Conservation (phyloP, 305 asterid species). For the Fraxinus baroniana region DNA sequence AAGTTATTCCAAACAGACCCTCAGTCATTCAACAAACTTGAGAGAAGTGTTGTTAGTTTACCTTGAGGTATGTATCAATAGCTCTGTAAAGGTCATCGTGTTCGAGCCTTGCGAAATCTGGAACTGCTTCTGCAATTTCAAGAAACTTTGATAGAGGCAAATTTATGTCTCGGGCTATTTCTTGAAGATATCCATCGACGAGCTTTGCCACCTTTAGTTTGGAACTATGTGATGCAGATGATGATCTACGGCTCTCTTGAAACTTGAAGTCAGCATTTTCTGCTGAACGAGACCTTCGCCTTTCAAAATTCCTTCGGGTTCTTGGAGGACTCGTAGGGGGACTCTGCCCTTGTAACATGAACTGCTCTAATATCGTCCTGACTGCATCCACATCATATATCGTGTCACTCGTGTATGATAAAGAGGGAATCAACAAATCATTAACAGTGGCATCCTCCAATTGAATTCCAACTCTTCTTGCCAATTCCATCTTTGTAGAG, state of each 20-base stretch:
- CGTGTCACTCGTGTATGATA: constrained; percentile 3
- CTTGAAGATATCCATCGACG: constrained; percentile 25
- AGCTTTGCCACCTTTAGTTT: constrained; percentile 31
- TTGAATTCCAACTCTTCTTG: constrained; percentile 17
- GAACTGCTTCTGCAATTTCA: constrained; percentile 26
- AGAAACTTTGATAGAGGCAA: constrained; percentile 25
- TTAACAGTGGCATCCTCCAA: constrained; percentile 25
- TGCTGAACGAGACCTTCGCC: constrained; percentile 17
- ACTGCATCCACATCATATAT: constrained; percentile 27
- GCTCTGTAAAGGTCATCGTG: constrained; percentile 30
- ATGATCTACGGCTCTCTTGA: constrained; percentile 20
- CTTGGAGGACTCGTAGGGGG: constrained; percentile 25
- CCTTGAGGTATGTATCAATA: constrained; percentile 30
- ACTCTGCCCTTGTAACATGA: constrained; percentile 23
- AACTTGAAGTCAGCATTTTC: constrained; percentile 19
- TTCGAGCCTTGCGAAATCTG: constrained; percentile 17
- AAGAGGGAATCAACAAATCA: constrained; percentile 20
- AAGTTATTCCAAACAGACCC: not conserved
- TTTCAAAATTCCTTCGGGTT: not conserved
- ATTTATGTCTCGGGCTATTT: constrained; percentile 24
- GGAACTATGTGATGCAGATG: constrained; percentile 25
- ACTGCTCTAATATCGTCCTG: constrained; percentile 20
- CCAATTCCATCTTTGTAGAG: constrained; percentile 21
- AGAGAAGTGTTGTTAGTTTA: not conserved
- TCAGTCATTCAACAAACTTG: not conserved